Evolutionary conservation across 2,329 filamentous ascomycete genomes (phyloP), one percentile per base, ranked within the genome.

Genomic region (Paraconiothyrium sp.): DNA sequence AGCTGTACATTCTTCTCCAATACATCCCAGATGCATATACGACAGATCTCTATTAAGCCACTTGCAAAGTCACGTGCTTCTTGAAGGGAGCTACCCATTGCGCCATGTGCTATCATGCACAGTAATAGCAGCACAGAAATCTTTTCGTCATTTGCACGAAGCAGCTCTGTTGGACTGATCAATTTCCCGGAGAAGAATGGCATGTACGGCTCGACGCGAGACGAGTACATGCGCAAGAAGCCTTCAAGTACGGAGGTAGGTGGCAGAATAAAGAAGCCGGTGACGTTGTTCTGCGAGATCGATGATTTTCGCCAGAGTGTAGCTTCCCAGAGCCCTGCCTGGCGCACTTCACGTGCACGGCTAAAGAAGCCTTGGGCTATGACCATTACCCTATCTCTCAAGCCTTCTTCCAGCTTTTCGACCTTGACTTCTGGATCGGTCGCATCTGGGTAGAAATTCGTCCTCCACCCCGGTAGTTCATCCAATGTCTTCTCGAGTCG

Each of bases 1-100:
- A 62, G 14, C 16, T 59, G 49, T 7, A 58, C 55, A 49, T 62
- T 58, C 24, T 59, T 62, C 35, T 62, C 55, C 7, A 62, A 88
- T 9, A 88, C 84, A 68, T 90, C 88, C 67, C 89, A 89, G 11
- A 91, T 82, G 1, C 87, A 89, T 64, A 90, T 89, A 43, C 88
- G 86, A 71, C 60, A 62, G 3, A 22, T 62, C 24, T 62, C 60
- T 11, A 62, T 58, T 16, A 62, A 39, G 22, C 60, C 60, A 27
- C 20, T 59, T 4, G 60, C 55, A 16, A 62, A 37, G 8, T 59
- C 13, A 6, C 24, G 49, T 9, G 60, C 55, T 58, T 62, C 60
- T 13, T 32, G 55, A 14, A 56, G 27, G 2, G 49, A 2, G 27
- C 48, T 59, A 22, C 55, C 56, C 49, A 62, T 62, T 9, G 60